These are phyloP conservation scores for Triticum urartu DNA, from an alignment of 176 grass and related monocot genomes.

Conservation along the genomic window DNA sequence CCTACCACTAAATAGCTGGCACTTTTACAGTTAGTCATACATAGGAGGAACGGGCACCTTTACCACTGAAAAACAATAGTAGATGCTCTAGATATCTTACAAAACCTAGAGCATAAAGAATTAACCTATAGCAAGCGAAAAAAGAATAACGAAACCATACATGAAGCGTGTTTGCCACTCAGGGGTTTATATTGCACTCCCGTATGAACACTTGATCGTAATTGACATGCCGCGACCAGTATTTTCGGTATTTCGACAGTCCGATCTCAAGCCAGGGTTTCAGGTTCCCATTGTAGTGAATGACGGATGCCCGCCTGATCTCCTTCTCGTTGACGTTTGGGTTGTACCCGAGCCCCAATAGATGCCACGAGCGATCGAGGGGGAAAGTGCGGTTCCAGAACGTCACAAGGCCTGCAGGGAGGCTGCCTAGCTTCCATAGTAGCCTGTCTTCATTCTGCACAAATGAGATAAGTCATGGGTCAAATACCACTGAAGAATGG, in stretches of 20 bases:
- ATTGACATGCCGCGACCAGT: conserved; percentile 68
- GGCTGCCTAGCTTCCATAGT: conserved; percentile 85
- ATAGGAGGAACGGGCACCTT: not conserved
- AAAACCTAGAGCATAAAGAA: conserved; percentile 60
- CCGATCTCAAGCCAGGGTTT: conserved; percentile 96
- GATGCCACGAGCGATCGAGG: conserved; percentile 72
- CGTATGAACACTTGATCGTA: conserved; percentile 61
- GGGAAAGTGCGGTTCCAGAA: conserved; percentile 77
- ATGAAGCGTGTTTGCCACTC: conserved; percentile 1
- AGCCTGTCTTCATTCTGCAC: conserved; percentile 69
- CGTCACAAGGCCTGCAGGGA: conserved; percentile 84
- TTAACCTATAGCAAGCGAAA: conserved; percentile 27
- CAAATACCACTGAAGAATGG: not conserved
- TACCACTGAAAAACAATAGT: conserved; percentile 38
- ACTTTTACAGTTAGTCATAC: conserved; percentile 29
- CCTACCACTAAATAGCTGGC: conserved; percentile 22
- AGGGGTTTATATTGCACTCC: conserved; percentile 82
- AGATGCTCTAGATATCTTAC: conserved; percentile 39
- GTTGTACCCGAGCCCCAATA: conserved; percentile 82
- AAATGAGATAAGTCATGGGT: conserved; percentile 10
- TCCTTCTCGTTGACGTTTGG: conserved; percentile 68
- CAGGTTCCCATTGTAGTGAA: conserved; percentile 94
- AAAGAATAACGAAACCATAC: not conserved
- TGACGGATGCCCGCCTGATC: conserved; percentile 60
- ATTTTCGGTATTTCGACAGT: conserved; percentile 68